Conservation (phyloP, 441 rosid species). For the Jatropha multifida region DNA sequence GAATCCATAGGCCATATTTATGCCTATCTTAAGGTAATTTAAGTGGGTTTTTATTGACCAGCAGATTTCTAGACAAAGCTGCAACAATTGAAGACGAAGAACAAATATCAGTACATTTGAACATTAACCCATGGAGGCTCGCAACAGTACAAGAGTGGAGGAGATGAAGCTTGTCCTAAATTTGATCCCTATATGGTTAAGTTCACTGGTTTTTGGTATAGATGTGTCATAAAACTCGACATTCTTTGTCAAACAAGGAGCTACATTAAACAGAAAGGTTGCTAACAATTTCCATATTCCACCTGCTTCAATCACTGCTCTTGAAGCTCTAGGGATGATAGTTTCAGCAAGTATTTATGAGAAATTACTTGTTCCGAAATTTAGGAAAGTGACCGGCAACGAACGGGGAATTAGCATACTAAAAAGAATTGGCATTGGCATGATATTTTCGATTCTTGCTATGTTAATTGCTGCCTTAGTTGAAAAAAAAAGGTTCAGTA, state of each 20-base stretch:
- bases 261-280: slow-evolving; percentile 66
- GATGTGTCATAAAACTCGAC: slow-evolving; percentile 65
- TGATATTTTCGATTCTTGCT: slow-evolving; percentile 26
- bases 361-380: slow-evolving; percentile 52
- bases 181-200: slow-evolving; percentile 68
- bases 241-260: slow-evolving; percentile 72
- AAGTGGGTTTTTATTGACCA: not conserved
- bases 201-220: slow-evolving; percentile 59
- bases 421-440: slow-evolving; percentile 38
- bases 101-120: slow-evolving; percentile 40
- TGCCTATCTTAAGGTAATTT: not conserved
- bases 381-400: slow-evolving; percentile 57
- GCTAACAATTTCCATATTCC: slow-evolving; percentile 58
- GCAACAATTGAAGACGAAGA: slow-evolving; percentile 48
- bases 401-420: slow-evolving; percentile 53
- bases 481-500: slow-evolving; percentile 34
- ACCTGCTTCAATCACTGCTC: slow-evolving; percentile 66
- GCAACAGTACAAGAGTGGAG: slow-evolving; percentile 79
- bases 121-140: slow-evolving; percentile 54
- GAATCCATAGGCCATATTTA: not conserved
- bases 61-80: slow-evolving; percentile 82
- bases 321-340: slow-evolving; percentile 58
- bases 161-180: slow-evolving; percentile 64
- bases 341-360: slow-evolving; percentile 63
- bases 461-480: slow-evolving; percentile 34